phyloP scores from a whole-genome alignment of 345 rosid species.

The Syzygium aromaticum region DNA sequence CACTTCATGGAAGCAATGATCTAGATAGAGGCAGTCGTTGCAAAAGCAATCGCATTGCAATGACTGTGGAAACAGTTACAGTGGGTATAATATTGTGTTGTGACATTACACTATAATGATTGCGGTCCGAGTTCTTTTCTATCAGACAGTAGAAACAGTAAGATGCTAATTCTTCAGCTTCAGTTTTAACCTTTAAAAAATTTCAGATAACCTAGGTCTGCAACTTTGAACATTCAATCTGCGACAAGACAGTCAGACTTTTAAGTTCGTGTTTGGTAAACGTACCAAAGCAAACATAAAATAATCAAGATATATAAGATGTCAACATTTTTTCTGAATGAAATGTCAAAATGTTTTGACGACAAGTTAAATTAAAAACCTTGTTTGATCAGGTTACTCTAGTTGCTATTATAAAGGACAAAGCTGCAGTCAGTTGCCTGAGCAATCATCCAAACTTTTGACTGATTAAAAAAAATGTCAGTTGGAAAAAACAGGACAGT shows the following conservation, averaged over 20 bases:
- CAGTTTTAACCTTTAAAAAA: not conserved
- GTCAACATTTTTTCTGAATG: not conserved
- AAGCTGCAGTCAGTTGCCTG: not conserved
- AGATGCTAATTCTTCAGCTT: not conserved
- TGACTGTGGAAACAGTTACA: not conserved
- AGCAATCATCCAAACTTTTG: not conserved
- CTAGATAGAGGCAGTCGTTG: not conserved
- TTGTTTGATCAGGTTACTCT: not conserved
- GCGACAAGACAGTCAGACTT: not conserved
- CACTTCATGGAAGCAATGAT: not conserved
- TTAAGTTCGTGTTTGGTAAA: not conserved
- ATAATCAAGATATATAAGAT: not conserved
- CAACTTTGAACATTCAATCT: not conserved
- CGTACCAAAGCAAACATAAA: not conserved
- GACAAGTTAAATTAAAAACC: not conserved
- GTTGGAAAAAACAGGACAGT: not conserved
- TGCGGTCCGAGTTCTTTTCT: not conserved
- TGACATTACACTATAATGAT: not conserved
- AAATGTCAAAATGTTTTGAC: not conserved
- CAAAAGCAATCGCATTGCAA: not conserved
- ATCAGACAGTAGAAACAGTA: not conserved
- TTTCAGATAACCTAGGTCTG: not conserved
- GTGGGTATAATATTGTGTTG: not conserved
- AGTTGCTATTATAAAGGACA: not conserved
- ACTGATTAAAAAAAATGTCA: not conserved